Percentiles rank a stretch among this genome's conserved stretches.
Evolutionary conservation across 352 stramenopile genomes (phyloP).

Genomic region (Pythium brachiatum): DNA sequence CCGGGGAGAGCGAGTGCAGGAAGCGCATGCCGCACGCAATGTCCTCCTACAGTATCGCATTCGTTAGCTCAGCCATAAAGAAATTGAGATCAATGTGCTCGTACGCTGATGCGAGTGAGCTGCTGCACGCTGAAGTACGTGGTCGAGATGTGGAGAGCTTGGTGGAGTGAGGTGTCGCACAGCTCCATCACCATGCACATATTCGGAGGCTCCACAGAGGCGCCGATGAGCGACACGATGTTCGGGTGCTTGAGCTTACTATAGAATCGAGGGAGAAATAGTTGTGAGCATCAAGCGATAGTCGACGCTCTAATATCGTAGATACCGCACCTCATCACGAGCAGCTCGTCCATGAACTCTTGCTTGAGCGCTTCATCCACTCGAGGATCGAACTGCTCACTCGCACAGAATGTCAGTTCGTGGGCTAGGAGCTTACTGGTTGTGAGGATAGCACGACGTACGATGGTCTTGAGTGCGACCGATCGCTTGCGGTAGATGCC

Average conservation of each 20-base stretch:
- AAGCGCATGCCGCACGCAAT: slow-evolving; percentile 86
- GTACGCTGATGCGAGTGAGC: slow-evolving; percentile 46
- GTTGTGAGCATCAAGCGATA: neutral
- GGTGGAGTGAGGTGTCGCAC: slow-evolving; percentile 62
- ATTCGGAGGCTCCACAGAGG: slow-evolving; percentile 68
- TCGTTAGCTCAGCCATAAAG: neutral
- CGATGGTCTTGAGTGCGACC: slow-evolving; percentile 89
- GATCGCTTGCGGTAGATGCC: slow-evolving; percentile 65
- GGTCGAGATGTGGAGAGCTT: slow-evolving; percentile 56
- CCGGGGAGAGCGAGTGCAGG: slow-evolving; percentile 72
- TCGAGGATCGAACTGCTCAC: slow-evolving; percentile 77
- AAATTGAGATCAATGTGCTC: neutral
- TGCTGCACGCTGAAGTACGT: slow-evolving; percentile 55
- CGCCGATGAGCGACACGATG: slow-evolving; percentile 73
- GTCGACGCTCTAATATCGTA: neutral
- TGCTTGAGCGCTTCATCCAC: slow-evolving; percentile 84
- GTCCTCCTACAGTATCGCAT: slow-evolving; percentile 39
- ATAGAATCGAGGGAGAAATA: neutral
- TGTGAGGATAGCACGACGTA: slow-evolving; percentile 33
- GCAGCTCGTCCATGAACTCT: slow-evolving; percentile 93
- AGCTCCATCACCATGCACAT: slow-evolving; percentile 84
- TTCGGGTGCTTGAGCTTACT: slow-evolving; percentile 73
- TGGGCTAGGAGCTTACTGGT: too few relatives aligned
- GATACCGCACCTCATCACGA: slow-evolving; percentile 77
- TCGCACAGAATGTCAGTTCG: neutral